Evolutionary conservation across 129 eudicot species (phyloP), one percentile per base, ranked within the genome.

Genomic region (Oenanthe sinensis): DNA sequence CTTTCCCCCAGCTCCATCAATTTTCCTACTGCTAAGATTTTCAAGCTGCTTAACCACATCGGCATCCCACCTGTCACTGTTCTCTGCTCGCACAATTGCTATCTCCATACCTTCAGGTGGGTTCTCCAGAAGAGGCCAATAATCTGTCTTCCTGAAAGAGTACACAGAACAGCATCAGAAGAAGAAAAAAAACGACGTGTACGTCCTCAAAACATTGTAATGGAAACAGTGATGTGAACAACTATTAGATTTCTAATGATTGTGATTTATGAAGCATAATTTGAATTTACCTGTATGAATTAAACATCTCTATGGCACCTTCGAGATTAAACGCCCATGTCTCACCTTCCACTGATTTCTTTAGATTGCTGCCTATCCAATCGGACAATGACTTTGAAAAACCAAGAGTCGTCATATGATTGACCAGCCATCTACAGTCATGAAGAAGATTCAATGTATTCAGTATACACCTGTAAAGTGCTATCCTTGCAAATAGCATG

Each of bases 301-400:
- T 81, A 58, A 96, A 96, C 99, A 96, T 96, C 86, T 92, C 86
- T 46, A 89, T 30, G 26, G 95, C 95, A 48, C 92, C 97, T 48
- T 92, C 97, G 48, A 96, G 92, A 89, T 96, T 86, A 73, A 96
- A 92, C 16, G 88, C 88, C 96, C 96, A 96, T 46, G 92, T 92
- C 83, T 82, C 83, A 6, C 86, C 87, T 60, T 87, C 97, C 80
- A 88, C 94, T 7, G 97, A 87, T 77, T 83, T 88, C 83, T 88
- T 89, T 30, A 96, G 90, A 83, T 92, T 96, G 79, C 91, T 96
- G 54, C 97, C 99, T 28, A 96, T 69, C 99, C 99, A 96, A 52
- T 92, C 87, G 28, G 99, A 90, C 75, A 96, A 79, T 39, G 97
- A 87, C 86, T 79, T 87, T 17, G 99, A 87, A 84, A 92, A 96